phyloP scores from a whole-genome alignment of 2,329 filamentous ascomycete species.

The Ophiocordyceps unilateralis region DNA sequence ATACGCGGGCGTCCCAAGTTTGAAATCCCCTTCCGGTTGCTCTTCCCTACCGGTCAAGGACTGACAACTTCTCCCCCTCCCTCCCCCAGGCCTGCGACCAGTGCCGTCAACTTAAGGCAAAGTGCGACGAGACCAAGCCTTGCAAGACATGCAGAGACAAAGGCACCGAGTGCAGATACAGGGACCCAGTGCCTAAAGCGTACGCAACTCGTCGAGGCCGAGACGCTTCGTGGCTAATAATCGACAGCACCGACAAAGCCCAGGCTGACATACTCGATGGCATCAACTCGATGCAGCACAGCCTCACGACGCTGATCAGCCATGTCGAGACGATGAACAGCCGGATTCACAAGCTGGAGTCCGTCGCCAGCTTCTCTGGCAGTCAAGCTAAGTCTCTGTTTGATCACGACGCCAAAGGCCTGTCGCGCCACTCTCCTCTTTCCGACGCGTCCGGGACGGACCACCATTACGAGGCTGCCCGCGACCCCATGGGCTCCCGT shows the following conservation, averaged over 20 bases:
- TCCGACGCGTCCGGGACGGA: constrained; percentile 2
- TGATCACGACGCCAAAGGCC: constrained; percentile 13
- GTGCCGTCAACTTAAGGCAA: constrained; percentile 74
- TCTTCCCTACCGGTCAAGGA: not conserved
- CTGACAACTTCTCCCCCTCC: constrained; percentile 3
- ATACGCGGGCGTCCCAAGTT: constrained; percentile 48
- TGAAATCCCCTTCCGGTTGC: not conserved
- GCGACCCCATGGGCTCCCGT: constrained; percentile 9
- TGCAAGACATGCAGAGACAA: constrained; percentile 83
- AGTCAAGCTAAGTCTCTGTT: constrained; percentile 11
- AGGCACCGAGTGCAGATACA: constrained; percentile 67
- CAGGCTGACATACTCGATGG: constrained; percentile 42
- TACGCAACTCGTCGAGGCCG: constrained; percentile 18
- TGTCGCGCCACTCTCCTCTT: constrained; percentile 7
- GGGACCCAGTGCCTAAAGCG: constrained; percentile 84
- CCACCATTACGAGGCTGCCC: constrained; percentile 7
- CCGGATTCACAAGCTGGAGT: constrained; percentile 17
- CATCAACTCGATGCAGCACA: constrained; percentile 23
- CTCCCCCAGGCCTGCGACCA: constrained; percentile 67
- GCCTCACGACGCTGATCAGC: constrained; percentile 17
- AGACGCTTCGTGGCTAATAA: constrained; percentile 1
- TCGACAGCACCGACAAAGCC: constrained; percentile 37
- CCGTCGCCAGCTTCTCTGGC: constrained; percentile 7
- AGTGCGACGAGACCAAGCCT: constrained; percentile 75
- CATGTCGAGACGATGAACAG: constrained; percentile 22